Percentiles rank a stretch among this genome's conserved stretches.
These are phyloP conservation scores for Spizellomyces sp. DNA, from an alignment of 192 early-diverging fungal genomes.

Conservation along the genomic window DNA sequence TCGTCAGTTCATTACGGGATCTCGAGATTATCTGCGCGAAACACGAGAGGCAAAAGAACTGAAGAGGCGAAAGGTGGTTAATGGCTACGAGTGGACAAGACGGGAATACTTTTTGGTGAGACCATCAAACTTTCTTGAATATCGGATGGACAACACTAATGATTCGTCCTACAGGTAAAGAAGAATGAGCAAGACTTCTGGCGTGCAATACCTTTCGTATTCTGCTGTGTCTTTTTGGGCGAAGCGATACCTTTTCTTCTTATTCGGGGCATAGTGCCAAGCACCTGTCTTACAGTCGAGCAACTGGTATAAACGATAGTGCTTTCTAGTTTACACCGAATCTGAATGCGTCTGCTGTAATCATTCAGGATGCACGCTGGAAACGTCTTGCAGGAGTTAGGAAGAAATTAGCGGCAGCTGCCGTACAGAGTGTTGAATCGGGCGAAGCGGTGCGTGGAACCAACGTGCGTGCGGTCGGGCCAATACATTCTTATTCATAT, in stretches of 20 bases:
- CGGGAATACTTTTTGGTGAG: conserved; percentile 27
- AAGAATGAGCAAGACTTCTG: conserved; percentile 31
- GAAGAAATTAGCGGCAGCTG: conserved; percentile 6
- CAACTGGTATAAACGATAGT: conserved; percentile 10
- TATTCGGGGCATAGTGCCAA: conserved; percentile 28
- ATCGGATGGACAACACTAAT: neutral
- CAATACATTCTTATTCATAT: neutral
- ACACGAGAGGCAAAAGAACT: conserved; percentile 25
- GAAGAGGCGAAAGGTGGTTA: conserved; percentile 15
- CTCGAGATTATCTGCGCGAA: conserved; percentile 13
- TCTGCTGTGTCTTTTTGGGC: conserved; percentile 29
- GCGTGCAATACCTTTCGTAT: conserved; percentile 25
- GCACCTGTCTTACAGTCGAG: conserved; percentile 24
- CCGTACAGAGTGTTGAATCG: conserved; percentile 12
- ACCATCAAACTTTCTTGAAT: neutral
- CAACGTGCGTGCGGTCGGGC: conserved; percentile 13
- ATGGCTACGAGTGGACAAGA: conserved; percentile 24
- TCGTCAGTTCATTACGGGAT: conserved; percentile 20
- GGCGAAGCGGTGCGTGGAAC: conserved; percentile 24
- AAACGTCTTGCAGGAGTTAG: conserved; percentile 12
- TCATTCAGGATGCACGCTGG: conserved; percentile 2
- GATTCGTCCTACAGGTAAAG: conserved; percentile 15
- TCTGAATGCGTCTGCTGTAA: neutral
- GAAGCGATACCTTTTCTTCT: conserved; percentile 31
- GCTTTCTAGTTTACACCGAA: neutral